Conservation (phyloP, 2,329 filamentous ascomycete genomes). For the Aspergillus awamori region DNA sequence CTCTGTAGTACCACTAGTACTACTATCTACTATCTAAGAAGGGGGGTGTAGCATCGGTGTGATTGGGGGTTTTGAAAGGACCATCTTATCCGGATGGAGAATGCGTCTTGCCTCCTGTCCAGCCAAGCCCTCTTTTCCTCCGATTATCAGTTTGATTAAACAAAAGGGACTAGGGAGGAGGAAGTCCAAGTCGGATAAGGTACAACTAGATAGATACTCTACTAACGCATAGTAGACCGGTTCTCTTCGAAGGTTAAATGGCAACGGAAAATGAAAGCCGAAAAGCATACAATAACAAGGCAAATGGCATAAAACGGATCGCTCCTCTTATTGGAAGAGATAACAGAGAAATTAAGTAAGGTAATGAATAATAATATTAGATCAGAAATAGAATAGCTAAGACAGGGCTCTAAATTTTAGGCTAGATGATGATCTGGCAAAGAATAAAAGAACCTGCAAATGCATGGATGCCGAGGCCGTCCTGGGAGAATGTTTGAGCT, state of each 20-base stretch:
- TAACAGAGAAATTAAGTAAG: background rate
- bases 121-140: conserved; percentile 1
- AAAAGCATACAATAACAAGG: background rate
- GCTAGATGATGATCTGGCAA: background rate
- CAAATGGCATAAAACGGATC: background rate
- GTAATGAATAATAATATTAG: background rate
- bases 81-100: background rate
- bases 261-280: no score
- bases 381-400: background rate
- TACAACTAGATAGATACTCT: no score
- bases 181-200: no score
- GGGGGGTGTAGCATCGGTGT: background rate
- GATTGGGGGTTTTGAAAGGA: background rate
- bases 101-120: background rate
- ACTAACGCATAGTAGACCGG: no score
- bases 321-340: background rate
- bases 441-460: background rate
- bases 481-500: no score
- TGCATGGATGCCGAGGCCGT: no score
- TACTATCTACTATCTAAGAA: background rate
- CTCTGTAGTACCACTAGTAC: background rate
- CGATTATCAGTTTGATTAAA: background rate
- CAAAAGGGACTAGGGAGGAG: background rate
- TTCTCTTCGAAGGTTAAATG: no score
- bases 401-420: background rate